Conservation (phyloP, 345 rosid genomes). For the Rhizophora mangle region DNA sequence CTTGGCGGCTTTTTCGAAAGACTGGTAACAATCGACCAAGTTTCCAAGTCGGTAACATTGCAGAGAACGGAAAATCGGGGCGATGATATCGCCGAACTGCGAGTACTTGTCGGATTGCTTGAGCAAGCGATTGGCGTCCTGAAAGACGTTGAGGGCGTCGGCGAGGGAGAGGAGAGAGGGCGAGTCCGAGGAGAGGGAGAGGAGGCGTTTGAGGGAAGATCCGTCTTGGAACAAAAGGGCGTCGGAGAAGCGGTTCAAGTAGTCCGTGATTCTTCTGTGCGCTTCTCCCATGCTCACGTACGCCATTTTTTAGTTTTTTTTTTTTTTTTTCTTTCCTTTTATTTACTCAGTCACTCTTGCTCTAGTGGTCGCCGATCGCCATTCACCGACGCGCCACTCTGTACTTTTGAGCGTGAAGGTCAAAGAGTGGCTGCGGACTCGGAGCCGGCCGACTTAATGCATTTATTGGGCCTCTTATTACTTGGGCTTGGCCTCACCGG, state of each 20-base stretch:
- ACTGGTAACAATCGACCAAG: conserved; percentile 68
- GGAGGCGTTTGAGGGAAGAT: conserved; percentile 55
- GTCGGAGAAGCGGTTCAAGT: conserved; percentile 68
- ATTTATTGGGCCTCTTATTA: too few relatives aligned
- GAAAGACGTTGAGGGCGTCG: conserved; percentile 72
- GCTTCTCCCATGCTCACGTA: conserved; percentile 76
- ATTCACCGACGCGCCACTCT: too few relatives aligned
- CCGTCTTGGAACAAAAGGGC: conserved; percentile 70
- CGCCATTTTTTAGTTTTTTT: background rate
- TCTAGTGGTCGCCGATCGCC: too few relatives aligned
- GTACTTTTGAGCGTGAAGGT: too few relatives aligned
- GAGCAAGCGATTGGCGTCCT: conserved; percentile 73
- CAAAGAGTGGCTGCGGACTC: too few relatives aligned
- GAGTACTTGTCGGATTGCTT: conserved; percentile 73
- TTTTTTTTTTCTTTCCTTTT: too few relatives aligned
- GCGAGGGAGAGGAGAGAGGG: conserved; percentile 63
- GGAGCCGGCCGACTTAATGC: too few relatives aligned
- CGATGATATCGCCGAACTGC: conserved; percentile 60
- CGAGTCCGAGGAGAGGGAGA: conserved; percentile 68
- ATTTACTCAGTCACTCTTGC: too few relatives aligned
- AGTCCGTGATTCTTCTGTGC: conserved; percentile 77
- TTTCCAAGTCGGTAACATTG: conserved; percentile 66
- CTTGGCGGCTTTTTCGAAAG: conserved; percentile 87
- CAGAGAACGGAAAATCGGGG: conserved; percentile 68
- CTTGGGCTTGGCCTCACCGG: too few relatives aligned